Conservation (phyloP, 192 early-diverging fungal genomes). For the Glomus cerebriforme region DNA sequence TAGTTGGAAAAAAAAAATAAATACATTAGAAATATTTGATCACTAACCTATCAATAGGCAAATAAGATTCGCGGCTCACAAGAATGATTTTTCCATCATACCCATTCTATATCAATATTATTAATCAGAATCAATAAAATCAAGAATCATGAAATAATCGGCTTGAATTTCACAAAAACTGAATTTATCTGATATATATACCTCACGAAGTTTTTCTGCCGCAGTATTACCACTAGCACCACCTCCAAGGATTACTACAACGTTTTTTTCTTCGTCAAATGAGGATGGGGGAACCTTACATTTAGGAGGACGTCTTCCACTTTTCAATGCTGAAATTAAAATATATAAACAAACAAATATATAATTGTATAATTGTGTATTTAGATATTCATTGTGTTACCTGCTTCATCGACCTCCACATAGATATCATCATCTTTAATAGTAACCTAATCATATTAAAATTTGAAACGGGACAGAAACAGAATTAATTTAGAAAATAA, state of each 20-base stretch:
- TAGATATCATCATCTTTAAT: constrained; percentile 43
- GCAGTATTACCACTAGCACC: constrained; percentile 53
- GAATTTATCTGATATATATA: constrained; percentile 23
- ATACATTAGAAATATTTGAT: background rate
- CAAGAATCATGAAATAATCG: background rate
- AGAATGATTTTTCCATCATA: constrained; percentile 51
- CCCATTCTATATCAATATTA: constrained; percentile 40
- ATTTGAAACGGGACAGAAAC: background rate
- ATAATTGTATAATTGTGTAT: background rate
- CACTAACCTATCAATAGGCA: constrained; percentile 54
- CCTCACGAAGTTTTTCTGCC: constrained; percentile 49
- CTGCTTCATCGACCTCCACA: constrained; percentile 39
- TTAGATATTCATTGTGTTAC: background rate
- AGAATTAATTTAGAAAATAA: background rate
- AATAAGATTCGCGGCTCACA: constrained; percentile 50
- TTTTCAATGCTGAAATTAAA: constrained; percentile 12
- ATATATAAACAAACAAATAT: background rate
- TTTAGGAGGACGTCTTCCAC: constrained; percentile 28
- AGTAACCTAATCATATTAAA: constrained; percentile 19
- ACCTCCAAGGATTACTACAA: constrained; percentile 54
- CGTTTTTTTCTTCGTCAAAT: constrained; percentile 27
- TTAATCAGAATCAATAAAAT: background rate
- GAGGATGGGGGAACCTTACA: background rate
- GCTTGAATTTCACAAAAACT: no score
- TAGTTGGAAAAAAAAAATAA: background rate